Conservation (phyloP, 164 flowering plant genomes). For the Aristolochia californica region DNA sequence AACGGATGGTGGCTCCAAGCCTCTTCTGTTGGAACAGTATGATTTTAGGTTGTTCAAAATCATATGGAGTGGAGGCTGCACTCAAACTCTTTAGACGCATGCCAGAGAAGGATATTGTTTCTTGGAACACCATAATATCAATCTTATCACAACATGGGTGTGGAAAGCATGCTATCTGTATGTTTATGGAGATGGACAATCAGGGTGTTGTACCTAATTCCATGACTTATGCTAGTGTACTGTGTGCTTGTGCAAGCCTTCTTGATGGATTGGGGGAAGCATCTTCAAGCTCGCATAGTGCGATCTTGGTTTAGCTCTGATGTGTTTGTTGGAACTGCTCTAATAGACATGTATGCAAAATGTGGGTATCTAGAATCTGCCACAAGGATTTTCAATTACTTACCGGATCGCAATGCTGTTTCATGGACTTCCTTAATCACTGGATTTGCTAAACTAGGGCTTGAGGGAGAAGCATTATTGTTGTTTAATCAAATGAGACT, state of each 20-base stretch:
- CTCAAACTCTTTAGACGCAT: conserved; percentile 25
- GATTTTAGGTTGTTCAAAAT: conserved; percentile 36
- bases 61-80: conserved; percentile 17
- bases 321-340: conserved; percentile 33
- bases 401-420: conserved; percentile 27
- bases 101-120: conserved; percentile 35
- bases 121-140: conserved; percentile 47
- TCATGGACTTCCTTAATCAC: conserved; percentile 47
- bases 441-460: conserved; percentile 33
- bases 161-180: conserved; percentile 21
- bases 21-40: conserved; percentile 47
- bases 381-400: conserved; percentile 24
- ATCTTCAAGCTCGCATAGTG: conserved; percentile 42
- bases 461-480: conserved; percentile 29
- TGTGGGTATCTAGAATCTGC: conserved; percentile 33
- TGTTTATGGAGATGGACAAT: conserved; percentile 36
- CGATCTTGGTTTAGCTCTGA: conserved; percentile 25
- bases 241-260: conserved; percentile 40
- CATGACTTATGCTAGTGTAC: conserved; percentile 40
- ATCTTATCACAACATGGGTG: conserved; percentile 35
- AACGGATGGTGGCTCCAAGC: conserved; percentile 20
- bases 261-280: conserved; percentile 43
- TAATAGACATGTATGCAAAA: conserved; percentile 53
- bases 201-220: conserved; percentile 35
- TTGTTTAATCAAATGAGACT: conserved; percentile 36